Base-by-base conservation (phyloP, 148 eudicot species). In the Amaranthus cruentus region DNA sequence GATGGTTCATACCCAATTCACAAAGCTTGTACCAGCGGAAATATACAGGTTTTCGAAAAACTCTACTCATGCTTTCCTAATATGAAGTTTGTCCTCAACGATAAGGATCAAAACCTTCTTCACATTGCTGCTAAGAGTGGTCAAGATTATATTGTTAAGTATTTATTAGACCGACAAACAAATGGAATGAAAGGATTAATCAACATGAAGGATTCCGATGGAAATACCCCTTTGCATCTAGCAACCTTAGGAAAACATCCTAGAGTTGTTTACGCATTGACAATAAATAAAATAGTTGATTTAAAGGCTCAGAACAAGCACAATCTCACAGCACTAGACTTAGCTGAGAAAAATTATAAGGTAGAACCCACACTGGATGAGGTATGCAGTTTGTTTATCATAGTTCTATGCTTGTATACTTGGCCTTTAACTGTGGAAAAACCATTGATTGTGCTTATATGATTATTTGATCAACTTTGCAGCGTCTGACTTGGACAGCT, bases 191-290 rank as follows among this genome's bases (percentile, higher is more conserved):
- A 64, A 43, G 48, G 14, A 64, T n/a, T 73, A 7, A 42, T 63
- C 11, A 73, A 73, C 55, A 44, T 62, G 38, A 62, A 14, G 53
- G 76, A 73, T 43, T 47, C 3, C 4, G 49, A 50, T 9, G 76
- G 76, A 3, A 62, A 73, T 54, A 73, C 76, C 12, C 76, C 76
- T 3, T 52, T 73, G 48, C 76, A 73, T 73, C 52, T 73, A 42
- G 76, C 76, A 11, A 52, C 76, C 15, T 50, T 51, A 18, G 58
- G 47, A 4, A 43, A 42, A 12, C 69, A 73, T 63, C 60, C 69
- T 58, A 73, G 13, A 49, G 76, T 52, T 1, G 58, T 73, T 50
- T 38, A 49, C 11, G 21, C 47, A 12, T 56, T 73, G 76, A 21
- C 69, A 6, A 4, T 28, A 4, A 7, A 63, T 51, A 7, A 15